These are phyloP conservation scores for Physcomitrium patens DNA, from an alignment of 225 moss, liverwort and hornwort genomes.

Conservation along the genomic window DNA sequence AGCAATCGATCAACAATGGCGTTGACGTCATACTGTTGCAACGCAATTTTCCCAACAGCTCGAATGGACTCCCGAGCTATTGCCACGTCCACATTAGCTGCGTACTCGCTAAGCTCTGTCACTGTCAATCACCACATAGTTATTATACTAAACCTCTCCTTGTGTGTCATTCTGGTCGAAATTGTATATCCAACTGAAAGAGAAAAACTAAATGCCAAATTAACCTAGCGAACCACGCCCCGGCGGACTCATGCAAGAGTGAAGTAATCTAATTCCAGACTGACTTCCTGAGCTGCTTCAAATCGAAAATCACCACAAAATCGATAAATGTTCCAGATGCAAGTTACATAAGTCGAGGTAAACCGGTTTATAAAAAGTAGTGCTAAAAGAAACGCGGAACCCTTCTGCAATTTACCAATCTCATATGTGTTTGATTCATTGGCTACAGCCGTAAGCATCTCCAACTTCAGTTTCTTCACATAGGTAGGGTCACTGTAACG, in stretches of 20 bases:
- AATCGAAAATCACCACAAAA: slow-evolving; percentile 18
- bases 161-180: no score
- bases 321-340: slow-evolving; percentile 7
- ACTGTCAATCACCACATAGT: slow-evolving; percentile 60
- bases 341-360: slow-evolving; percentile 2
- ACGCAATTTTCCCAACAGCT: slow-evolving; percentile 96
- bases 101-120: slow-evolving; percentile 99
- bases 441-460: slow-evolving; percentile 99
- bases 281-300: slow-evolving; percentile 16
- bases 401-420: slow-evolving; percentile 73
- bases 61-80: slow-evolving; percentile 99
- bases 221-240: slow-evolving; percentile 4
- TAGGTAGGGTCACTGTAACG: slow-evolving; percentile 98
- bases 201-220: slow-evolving; percentile 12
- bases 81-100: slow-evolving; percentile 89
- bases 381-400: neutral
- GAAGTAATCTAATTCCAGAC: neutral
- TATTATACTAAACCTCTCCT: no score
- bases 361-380: slow-evolving; percentile 7
- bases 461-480: slow-evolving; percentile 97
- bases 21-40: slow-evolving; percentile 98
- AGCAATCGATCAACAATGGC: slow-evolving; percentile 97
- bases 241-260: slow-evolving; percentile 6
- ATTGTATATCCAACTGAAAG: slow-evolving; percentile 1
- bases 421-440: slow-evolving; percentile 92